A percentile compares a stretch with the other conserved stretches of the same genome.
Evolutionary conservation across 768 basidiomycete genomes (phyloP).

Genomic region (Boletus rubescentipes): DNA sequence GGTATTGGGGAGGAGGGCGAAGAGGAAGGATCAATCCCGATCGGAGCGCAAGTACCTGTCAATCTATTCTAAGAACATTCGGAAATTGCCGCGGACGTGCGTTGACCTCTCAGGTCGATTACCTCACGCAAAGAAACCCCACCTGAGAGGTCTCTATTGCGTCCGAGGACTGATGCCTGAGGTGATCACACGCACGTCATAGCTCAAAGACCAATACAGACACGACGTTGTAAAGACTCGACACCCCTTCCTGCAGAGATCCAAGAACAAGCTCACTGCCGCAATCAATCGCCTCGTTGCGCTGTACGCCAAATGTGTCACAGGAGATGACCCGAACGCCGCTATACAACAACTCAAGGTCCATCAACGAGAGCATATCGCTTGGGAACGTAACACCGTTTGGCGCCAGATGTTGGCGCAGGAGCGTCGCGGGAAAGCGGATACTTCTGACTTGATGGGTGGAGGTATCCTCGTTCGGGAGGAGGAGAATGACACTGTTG

Average conservation of each 20-base stretch:
- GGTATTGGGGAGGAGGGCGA: too few species aligned
- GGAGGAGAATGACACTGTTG: conserved; percentile 35
- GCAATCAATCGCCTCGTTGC: conserved; percentile 59
- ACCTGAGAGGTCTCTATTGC: too few species aligned
- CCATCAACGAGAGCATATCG: conserved; percentile 89
- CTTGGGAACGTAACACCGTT: conserved; percentile 96
- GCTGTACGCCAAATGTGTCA: conserved; percentile 85
- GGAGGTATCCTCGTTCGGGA: conserved; percentile 50
- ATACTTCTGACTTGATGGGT: conserved; percentile 35
- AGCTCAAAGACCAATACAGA: conserved; percentile 80
- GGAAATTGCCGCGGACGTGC: too few species aligned
- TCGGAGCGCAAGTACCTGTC: too few species aligned
- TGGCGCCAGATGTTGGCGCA: conserved; percentile 95
- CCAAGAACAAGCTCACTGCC: conserved; percentile 62
- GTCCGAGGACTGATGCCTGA: too few species aligned
- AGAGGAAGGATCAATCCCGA: too few species aligned
- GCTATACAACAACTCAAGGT: conserved; percentile 83
- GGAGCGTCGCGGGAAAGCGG: conserved; percentile 58
- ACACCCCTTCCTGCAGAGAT: conserved; percentile 61
- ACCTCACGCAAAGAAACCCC: too few species aligned
- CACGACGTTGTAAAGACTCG: conserved; percentile 65
- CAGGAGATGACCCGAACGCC: conserved; percentile 60
- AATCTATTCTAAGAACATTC: too few species aligned
- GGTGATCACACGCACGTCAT: conserved; percentile 1
- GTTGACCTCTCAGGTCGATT: too few species aligned